Percentiles rank a stretch among this genome's conserved stretches.
phyloP scores from a whole-genome alignment of 345 rosid genomes.

The Euclidium syriacum region DNA sequence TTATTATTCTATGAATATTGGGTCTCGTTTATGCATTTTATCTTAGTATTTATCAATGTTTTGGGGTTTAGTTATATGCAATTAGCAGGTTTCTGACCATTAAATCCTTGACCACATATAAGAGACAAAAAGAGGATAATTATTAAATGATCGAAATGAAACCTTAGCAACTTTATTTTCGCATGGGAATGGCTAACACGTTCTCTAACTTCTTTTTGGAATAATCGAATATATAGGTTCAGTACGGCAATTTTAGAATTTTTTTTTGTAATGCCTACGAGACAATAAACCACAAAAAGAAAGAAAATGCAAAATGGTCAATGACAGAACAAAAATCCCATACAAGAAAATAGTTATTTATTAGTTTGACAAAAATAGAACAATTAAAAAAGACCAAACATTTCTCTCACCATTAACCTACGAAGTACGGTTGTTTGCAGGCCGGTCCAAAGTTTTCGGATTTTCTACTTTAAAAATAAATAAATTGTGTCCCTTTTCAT shows the following conservation, averaged over 20 bases:
- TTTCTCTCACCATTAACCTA: not conserved
- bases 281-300: not conserved
- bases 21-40: too few relatives aligned
- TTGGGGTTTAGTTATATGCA: too few relatives aligned
- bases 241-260: not conserved
- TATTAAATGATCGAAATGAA: not conserved
- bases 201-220: not conserved
- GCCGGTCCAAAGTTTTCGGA: too few relatives aligned
- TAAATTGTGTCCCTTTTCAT: too few relatives aligned
- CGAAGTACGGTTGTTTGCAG: not conserved
- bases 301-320: not conserved
- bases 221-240: slow-evolving; percentile 7
- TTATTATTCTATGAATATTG: too few relatives aligned
- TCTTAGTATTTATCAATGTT: too few relatives aligned
- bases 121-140: not conserved
- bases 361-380: not conserved
- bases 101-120: too few relatives aligned
- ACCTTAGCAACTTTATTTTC: not conserved
- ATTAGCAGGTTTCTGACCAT: too few relatives aligned
- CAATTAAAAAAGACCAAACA: not conserved
- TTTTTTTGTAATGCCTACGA: not conserved
- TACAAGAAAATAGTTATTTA: not conserved
- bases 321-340: not conserved
- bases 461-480: too few relatives aligned
- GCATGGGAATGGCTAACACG: slow-evolving; percentile 6